phyloP scores from a whole-genome alignment of 2,329 filamentous ascomycete species.

The Helicocarpus griseus region DNA sequence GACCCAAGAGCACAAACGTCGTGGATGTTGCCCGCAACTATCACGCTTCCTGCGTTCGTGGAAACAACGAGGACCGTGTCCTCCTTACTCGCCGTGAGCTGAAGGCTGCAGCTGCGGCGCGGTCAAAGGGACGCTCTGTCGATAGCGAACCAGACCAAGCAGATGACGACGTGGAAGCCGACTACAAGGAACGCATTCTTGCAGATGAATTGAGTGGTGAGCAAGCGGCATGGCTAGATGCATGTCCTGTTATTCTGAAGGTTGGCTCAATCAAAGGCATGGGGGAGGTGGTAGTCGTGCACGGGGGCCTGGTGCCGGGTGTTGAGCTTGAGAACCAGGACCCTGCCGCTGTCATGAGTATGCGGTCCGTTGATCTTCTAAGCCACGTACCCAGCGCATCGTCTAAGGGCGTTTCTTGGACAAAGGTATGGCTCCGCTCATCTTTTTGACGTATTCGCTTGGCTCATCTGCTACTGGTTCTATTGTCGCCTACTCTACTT shows the following conservation, averaged over 20 bases:
- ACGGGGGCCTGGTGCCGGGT: conserved; percentile 75
- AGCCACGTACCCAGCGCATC: conserved; percentile 49
- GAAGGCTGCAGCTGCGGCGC: conserved; percentile 8
- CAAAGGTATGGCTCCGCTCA: conserved; percentile 35
- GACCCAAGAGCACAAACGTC: conserved; percentile 70
- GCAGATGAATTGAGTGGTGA: conserved; percentile 47
- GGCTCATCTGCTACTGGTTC: background rate
- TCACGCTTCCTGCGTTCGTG: conserved; percentile 71
- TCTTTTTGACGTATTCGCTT: background rate
- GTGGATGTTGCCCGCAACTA: conserved; percentile 64
- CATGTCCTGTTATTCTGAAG: conserved; percentile 67
- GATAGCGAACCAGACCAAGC: conserved; percentile 9
- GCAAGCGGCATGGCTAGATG: conserved; percentile 60
- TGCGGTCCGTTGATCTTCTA: conserved; percentile 65
- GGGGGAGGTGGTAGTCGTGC: conserved; percentile 64
- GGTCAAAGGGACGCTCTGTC: background rate
- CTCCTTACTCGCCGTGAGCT: conserved; percentile 53
- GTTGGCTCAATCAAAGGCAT: conserved; percentile 53
- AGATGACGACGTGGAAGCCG: conserved; percentile 23
- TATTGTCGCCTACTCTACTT: background rate
- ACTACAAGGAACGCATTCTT: conserved; percentile 40
- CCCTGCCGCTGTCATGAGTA: conserved; percentile 79
- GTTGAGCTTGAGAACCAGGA: conserved; percentile 61
- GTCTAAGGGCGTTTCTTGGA: conserved; percentile 54
- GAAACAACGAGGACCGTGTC: conserved; percentile 85